Evolutionary conservation across 164 flowering plant genomes (phyloP).

Genomic region (Macadamia tetraphylla): DNA sequence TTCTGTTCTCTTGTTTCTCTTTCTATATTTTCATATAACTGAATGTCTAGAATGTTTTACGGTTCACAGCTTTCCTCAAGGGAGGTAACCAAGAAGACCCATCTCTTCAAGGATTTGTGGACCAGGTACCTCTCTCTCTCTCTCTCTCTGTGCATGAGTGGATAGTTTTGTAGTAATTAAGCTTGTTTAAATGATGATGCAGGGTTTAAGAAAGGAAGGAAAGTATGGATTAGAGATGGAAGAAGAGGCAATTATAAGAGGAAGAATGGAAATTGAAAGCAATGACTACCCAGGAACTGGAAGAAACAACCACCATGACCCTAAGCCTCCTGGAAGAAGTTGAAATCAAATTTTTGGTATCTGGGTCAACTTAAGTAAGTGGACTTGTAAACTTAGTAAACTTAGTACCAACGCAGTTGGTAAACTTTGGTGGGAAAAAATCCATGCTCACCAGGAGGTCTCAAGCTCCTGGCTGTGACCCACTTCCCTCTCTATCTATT

Average conservation of each 20-base stretch:
- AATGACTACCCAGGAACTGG: conserved; percentile 41
- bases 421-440: too few species aligned
- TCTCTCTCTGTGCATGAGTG: not conserved
- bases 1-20: not conserved
- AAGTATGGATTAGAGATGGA: not conserved
- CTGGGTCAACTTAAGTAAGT: not conserved
- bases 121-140: conserved; percentile 20
- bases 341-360: not conserved
- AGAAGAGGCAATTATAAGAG: conserved; percentile 8
- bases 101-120: conserved; percentile 12
- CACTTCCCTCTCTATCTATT: too few species aligned
- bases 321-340: conserved; percentile 28
- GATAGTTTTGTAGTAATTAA: not conserved
- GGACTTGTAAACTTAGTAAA: not conserved
- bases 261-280: conserved; percentile 26
- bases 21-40: not conserved
- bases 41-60: not conserved
- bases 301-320: conserved; percentile 38
- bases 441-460: too few species aligned
- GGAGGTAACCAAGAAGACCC: conserved; percentile 12
- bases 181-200: not conserved
- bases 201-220: not conserved
- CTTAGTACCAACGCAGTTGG: too few species aligned
- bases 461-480: too few species aligned
- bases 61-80: conserved; percentile 27